Evolutionary conservation across 345 rosid genomes (phyloP).

Genomic region (Garcia nutans): DNA sequence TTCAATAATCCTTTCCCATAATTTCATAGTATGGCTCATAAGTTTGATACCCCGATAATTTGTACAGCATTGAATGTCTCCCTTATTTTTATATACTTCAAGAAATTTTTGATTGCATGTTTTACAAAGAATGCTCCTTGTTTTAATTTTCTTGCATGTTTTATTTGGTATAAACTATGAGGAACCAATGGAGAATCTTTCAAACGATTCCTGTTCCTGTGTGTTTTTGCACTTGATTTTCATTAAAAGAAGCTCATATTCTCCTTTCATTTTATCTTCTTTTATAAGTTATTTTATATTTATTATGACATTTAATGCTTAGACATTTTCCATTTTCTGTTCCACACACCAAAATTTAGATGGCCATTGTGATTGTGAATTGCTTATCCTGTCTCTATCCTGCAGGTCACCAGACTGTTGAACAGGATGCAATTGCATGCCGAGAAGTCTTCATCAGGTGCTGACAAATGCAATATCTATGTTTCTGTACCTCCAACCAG

Average conservation of each 20-base stretch:
- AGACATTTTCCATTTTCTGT: neutral
- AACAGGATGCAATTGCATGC: slow-evolving; percentile 78
- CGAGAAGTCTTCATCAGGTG: slow-evolving; percentile 38
- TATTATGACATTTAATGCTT: neutral
- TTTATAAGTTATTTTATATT: neutral
- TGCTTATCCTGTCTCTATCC: neutral
- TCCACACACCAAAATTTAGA: neutral
- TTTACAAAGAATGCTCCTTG: neutral
- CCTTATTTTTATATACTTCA: no score
- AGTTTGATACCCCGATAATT: no score
- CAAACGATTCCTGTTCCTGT: neutral
- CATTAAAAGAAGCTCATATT: neutral
- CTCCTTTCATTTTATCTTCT: neutral
- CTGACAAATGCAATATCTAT: slow-evolving; percentile 39
- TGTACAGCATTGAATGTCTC: no score
- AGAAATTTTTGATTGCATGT: neutral
- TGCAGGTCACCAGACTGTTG: slow-evolving; percentile 67
- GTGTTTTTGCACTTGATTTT: neutral
- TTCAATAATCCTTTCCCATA: no score
- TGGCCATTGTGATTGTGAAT: neutral
- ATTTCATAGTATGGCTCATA: no score
- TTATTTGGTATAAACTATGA: no score
- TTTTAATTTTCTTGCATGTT: neutral
- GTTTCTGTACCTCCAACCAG: slow-evolving; percentile 81
- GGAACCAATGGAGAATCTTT: no score